Base-by-base conservation (phyloP, 352 stramenopile species). In the Thraustochytrium striatum region DNA sequence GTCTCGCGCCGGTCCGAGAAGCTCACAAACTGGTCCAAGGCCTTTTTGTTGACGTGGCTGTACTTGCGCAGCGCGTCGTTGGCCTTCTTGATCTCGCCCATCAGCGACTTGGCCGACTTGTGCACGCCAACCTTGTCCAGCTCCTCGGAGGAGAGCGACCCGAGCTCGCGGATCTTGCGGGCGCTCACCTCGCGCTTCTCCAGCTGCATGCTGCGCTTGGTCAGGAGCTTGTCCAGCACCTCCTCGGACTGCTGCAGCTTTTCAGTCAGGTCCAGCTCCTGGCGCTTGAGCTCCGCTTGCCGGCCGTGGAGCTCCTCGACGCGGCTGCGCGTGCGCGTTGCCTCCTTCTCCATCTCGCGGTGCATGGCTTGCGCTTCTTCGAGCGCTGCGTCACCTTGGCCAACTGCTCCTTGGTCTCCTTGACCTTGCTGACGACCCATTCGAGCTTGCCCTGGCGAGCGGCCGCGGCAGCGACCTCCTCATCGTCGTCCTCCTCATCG, bases 31-130 rank as follows among this genome's bases (percentile, higher is more conserved):
- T 99, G 97, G 84, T 99, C 95, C 57, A 99, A 91, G 0, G 97
- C 97, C 86, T 99, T 99, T 83, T 99, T 99, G 89, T 99, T 99
- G 38, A 99, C 96, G 82, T 99, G 95, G 72, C 87, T 94, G 83
- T 97, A 99, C 72, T 96, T 95, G 83, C 98, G 97, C 53, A 99
- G 85, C 68, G 97, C 92, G 43, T 98, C 95, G 72, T 96, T 98
- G 81, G 92, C 91, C 30, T 89, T 88, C 55, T 97, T 95, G 81
- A 98, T 91, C 61, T 92, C 86, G 69, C 93, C 94, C 83, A 98
- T 96, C 39, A 99, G 89, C 1, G 95, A 89, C 30, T 89, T 86
- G 61, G 94, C 94, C 5, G 89, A 85, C 44, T 97, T 83, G 21
- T 84, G 84, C 82, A 93, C 91, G 36, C 65, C 65, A 39, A 83